These are phyloP conservation scores for Phytophthora foliorum DNA, from an alignment of 352 stramenopile species.

Conservation along the genomic window DNA sequence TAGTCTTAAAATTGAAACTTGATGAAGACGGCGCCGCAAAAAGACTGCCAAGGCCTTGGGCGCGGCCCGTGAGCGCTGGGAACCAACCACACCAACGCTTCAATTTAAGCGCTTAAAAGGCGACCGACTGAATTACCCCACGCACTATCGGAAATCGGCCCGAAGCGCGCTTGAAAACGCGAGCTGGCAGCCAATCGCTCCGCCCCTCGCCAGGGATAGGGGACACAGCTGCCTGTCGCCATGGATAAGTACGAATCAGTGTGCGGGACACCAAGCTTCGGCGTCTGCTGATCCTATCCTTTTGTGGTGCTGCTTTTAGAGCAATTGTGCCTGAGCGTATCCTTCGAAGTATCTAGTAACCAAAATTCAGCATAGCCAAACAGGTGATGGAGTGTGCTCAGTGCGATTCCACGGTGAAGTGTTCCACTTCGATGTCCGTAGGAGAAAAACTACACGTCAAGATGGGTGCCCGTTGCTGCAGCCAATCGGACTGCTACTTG, in stretches of 20 bases:
- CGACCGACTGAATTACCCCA: not conserved
- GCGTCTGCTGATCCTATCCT: too few relatives aligned
- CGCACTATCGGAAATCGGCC: conserved; percentile 18
- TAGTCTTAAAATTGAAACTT: conserved; percentile 91
- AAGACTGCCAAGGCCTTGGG: conserved; percentile 55
- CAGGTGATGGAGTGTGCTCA: too few relatives aligned
- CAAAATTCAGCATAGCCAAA: too few relatives aligned
- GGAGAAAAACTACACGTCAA: too few relatives aligned
- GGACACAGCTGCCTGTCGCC: too few relatives aligned
- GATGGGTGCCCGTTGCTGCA: too few relatives aligned
- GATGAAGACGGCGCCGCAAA: conserved; percentile 83
- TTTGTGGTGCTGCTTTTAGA: too few relatives aligned
- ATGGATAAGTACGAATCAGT: not conserved
- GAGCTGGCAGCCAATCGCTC: conserved; percentile 34
- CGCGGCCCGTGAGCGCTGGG: conserved; percentile 33
- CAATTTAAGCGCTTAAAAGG: conserved; percentile 37
- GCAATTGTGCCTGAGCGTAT: too few relatives aligned
- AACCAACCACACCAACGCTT: conserved; percentile 38
- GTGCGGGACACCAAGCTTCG: not conserved
- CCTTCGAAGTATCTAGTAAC: too few relatives aligned
- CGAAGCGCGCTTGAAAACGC: conserved; percentile 39
- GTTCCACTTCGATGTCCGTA: too few relatives aligned
- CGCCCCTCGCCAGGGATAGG: not conserved
- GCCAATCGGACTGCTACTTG: too few relatives aligned
- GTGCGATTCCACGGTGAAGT: too few relatives aligned